Conservation (phyloP, 352 stramenopile species). For the Phytophthora pluvialis region DNA sequence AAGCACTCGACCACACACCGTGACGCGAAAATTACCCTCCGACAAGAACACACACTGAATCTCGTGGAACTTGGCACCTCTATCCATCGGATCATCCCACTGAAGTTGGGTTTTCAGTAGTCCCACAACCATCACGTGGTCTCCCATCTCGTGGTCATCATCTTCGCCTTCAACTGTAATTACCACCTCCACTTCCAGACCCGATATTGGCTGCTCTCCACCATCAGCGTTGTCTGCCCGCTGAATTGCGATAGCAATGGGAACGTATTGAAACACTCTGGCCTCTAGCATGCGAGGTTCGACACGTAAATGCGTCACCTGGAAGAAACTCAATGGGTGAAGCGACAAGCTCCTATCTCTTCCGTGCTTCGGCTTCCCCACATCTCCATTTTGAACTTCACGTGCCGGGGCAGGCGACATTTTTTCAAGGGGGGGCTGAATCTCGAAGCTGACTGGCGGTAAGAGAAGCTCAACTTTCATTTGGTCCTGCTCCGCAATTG, state of each 20-base stretch:
- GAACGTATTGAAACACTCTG: constrained; percentile 36
- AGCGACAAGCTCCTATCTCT: constrained; percentile 15
- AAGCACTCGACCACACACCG: constrained; percentile 41
- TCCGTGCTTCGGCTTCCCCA: constrained; percentile 5
- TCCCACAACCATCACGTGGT: constrained; percentile 48
- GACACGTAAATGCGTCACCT: constrained; percentile 21
- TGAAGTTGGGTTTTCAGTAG: constrained; percentile 39
- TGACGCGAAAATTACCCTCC: constrained; percentile 57
- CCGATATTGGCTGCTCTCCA: constrained; percentile 9
- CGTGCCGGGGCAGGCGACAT: background rate
- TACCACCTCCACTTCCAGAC: constrained; percentile 36
- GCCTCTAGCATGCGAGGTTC: constrained; percentile 15
- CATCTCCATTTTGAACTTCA: constrained; percentile 22
- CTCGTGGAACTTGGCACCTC: constrained; percentile 32
- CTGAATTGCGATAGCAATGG: constrained; percentile 31
- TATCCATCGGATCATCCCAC: constrained; percentile 24
- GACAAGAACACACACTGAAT: constrained; percentile 73
- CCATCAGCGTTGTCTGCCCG: background rate
- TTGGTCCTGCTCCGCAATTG: constrained; percentile 12
- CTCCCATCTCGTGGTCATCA: constrained; percentile 11
- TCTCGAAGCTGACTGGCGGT: constrained; percentile 41
- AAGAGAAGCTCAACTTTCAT: constrained; percentile 38
- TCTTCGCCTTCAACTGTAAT: constrained; percentile 45
- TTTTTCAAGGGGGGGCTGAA: constrained; percentile 21
- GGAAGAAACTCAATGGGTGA: constrained; percentile 31